Evolutionary conservation across 176 grass and related monocot genomes (phyloP), one percentile per base, ranked within the genome.

Genomic region (Elaeis guineensis): DNA sequence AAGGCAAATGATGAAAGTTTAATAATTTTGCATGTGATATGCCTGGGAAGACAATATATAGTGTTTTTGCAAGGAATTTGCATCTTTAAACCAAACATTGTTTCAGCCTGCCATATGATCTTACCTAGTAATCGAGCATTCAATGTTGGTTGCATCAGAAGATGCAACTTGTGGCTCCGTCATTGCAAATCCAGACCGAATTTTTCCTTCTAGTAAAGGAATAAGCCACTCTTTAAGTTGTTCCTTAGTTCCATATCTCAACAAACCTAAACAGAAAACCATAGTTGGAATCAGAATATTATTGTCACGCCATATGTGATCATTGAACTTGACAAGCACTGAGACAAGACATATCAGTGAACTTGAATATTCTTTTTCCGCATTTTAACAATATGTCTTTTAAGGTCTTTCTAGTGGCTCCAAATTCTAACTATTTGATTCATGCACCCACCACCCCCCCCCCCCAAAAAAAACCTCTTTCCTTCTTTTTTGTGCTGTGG

Each of bases 101-200:
- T 44, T 61, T 39, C 6, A 51, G 50, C 39, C 20, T 32, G 51
- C 25, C 50, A 19, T 53, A 35, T 1, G 16, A 39, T 55, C 23
- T 49, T 83, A 86, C 87, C 87, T 98, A 3, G 81, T 78, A 82
- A 98, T 85, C 66, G 93, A 82, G 50, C 87, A 98, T 58, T 98
- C 93, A 69, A 98, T 98, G 24, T 98, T 98, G 59, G 93, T 98
- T 58, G 93, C 93, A 73, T 98, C 93, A 21, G 93, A 98, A 77
- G 93, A 98, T 61, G 87, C 93, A 91, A 98, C 93, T 81, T 76
- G 93, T 72, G 93, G 87, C 56, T 92, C 93, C 58, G 87, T 98
- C 93, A 98, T 98, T 64, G 93, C 93, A 81, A 98, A 98, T 58
- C 87, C 87, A 5, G 93, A 98, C 64, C 93, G 81, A 58, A 98